Percentiles rank a stretch among this genome's conserved stretches.
These are phyloP conservation scores for Oemleria cerasiformis DNA, from an alignment of 306 rosid genomes.

Conservation along the genomic window DNA sequence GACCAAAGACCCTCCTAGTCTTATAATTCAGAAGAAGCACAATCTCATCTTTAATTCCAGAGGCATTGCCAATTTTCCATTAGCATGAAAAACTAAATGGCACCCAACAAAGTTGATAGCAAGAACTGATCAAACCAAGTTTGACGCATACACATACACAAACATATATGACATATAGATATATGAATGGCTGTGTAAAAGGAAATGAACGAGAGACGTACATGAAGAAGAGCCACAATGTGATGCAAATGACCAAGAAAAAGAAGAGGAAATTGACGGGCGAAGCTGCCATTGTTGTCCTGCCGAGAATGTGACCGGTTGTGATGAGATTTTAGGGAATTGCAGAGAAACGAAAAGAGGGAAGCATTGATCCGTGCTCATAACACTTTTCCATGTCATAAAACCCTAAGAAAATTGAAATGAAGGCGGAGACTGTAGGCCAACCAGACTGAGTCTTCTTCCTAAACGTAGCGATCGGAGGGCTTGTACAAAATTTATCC, in stretches of 20 bases:
- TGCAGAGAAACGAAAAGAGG: constrained; percentile 28
- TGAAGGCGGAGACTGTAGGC: not conserved
- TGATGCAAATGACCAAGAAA: constrained; percentile 66
- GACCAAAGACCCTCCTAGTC: not conserved
- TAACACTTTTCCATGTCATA: constrained; percentile 32
- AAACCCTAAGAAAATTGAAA: constrained; percentile 45
- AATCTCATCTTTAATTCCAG: not conserved
- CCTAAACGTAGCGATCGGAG: constrained; percentile 57
- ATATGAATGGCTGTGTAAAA: not conserved
- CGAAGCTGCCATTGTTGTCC: constrained; percentile 71
- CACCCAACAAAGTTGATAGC: not conserved
- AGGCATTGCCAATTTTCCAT: not conserved
- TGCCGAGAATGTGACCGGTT: not conserved
- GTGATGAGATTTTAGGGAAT: constrained; percentile 34
- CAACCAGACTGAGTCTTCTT: constrained; percentile 31
- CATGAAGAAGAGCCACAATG: constrained; percentile 83
- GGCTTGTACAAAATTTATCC: constrained; percentile 4
- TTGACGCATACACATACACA: not conserved
- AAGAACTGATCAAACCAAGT: not conserved
- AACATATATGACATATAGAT: not conserved
- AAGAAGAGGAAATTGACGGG: constrained; percentile 83
- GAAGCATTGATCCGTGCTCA: constrained; percentile 30
- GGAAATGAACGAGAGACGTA: constrained; percentile 36
- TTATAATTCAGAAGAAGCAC: not conserved
- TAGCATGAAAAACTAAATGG: not conserved